Percentiles rank a stretch among this genome's conserved stretches.
These are phyloP conservation scores for Neurospora terricola DNA, from an alignment of 495 filamentous ascomycete genomes.

Conservation along the genomic window DNA sequence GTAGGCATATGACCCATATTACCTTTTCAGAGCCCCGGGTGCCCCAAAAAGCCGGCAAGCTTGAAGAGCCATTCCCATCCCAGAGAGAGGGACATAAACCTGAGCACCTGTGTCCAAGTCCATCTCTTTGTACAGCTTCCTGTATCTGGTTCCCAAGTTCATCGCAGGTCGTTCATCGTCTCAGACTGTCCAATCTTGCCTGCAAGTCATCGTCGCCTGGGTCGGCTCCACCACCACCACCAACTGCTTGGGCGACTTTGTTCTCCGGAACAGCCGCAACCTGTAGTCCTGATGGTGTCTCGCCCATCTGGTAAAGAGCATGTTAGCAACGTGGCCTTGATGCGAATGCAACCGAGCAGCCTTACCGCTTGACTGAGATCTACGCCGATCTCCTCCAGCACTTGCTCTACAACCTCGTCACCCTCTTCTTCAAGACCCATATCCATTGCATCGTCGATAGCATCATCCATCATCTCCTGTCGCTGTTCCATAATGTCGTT, in stretches of 20 bases:
- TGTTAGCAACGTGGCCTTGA: conserved; percentile 7
- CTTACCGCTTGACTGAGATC: conserved; percentile 80
- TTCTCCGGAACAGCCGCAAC: conserved; percentile 47
- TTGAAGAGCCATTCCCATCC: not conserved
- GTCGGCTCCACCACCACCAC: conserved; percentile 47
- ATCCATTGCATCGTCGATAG: conserved; percentile 96
- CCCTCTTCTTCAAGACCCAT: conserved; percentile 83
- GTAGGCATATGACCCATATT: not conserved
- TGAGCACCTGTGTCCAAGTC: not conserved
- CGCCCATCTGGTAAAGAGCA: conserved; percentile 50
- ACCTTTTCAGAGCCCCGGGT: not conserved
- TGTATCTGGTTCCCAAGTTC: not conserved
- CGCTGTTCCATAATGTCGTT: conserved; percentile 99
- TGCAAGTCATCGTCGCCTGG: conserved; percentile 70
- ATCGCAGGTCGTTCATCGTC: conserved; percentile 19
- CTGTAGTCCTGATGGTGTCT: conserved; percentile 66
- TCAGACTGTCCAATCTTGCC: conserved; percentile 68
- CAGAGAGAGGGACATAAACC: not conserved
- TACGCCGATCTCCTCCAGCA: conserved; percentile 93
- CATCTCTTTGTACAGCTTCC: not conserved
- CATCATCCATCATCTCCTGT: conserved; percentile 99
- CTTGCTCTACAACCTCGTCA: conserved; percentile 92
- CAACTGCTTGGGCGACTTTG: conserved; percentile 67
- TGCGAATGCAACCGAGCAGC: conserved; percentile 7
- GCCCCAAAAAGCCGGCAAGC: not conserved